These are phyloP conservation scores for Yamadazyma atmosphaerica DNA, from an alignment of 1,139 yeast genomes.

Conservation along the genomic window DNA sequence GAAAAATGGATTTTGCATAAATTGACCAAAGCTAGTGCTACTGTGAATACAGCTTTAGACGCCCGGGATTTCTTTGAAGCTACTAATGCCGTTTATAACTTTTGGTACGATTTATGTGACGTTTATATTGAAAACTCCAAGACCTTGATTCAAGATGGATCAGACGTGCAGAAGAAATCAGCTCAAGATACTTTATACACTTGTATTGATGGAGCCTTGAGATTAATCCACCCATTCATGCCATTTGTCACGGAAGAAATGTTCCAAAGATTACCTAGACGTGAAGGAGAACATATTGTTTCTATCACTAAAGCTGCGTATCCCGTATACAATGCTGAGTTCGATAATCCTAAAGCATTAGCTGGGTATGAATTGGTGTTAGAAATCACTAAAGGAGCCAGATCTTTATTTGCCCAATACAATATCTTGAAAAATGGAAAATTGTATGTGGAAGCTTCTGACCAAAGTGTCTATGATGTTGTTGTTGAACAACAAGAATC, in stretches of 20 bases:
- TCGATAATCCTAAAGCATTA: constrained; percentile 63
- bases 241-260: constrained; percentile 95
- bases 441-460: constrained; percentile 71
- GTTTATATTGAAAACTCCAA: constrained; percentile 98
- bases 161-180: constrained; percentile 76
- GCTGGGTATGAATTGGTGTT: constrained; percentile 79
- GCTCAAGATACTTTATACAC: constrained; percentile 95
- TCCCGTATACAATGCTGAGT: constrained; percentile 65
- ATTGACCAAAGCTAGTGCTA: constrained; percentile 68
- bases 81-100: constrained; percentile 83
- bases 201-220: constrained; percentile 87
- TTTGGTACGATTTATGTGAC: constrained; percentile 97
- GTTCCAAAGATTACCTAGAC: constrained; percentile 97
- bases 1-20: constrained; percentile 96
- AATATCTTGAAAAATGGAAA: constrained; percentile 85
- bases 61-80: constrained; percentile 87
- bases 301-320: constrained; percentile 81
- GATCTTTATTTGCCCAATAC: constrained; percentile 90
- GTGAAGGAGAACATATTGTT: constrained; percentile 62
- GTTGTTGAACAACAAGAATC: constrained; percentile 75
- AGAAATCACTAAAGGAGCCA: constrained; percentile 86
- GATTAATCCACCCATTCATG: constrained; percentile 96
- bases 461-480: constrained; percentile 48
- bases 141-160: constrained; percentile 87
- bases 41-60: constrained; percentile 67